Percentiles rank a stretch among this genome's conserved stretches.
These are phyloP conservation scores for Pseudovirgaria hyperparasitica DNA, from an alignment of 2,329 filamentous ascomycete genomes.

Conservation along the genomic window DNA sequence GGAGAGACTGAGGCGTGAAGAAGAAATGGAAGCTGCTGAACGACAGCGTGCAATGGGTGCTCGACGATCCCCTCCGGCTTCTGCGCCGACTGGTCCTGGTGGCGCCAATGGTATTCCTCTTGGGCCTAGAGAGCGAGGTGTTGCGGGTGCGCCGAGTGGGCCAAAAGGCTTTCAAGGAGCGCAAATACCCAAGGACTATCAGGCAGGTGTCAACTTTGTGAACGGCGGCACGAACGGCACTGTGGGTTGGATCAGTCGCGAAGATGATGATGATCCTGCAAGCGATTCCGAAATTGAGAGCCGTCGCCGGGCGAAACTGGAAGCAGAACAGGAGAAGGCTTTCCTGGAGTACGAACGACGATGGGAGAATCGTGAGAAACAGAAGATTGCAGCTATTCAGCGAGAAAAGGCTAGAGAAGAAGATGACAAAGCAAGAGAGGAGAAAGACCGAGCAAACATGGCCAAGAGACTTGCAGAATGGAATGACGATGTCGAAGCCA, in stretches of 20 bases:
- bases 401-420: conserved; percentile 72
- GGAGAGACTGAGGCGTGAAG: conserved; percentile 76
- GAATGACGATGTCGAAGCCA: conserved; percentile 77
- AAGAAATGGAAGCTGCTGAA: conserved; percentile 83
- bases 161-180: conserved; percentile 45
- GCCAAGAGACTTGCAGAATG: conserved; percentile 65
- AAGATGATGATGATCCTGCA: conserved; percentile 79
- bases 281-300: conserved; percentile 76
- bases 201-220: conserved; percentile 70
- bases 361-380: conserved; percentile 82
- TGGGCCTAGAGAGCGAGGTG: conserved; percentile 54
- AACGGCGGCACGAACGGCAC: conserved; percentile 59
- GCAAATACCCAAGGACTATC: conserved; percentile 58
- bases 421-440: conserved; percentile 54
- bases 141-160: conserved; percentile 64
- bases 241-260: conserved; percentile 42
- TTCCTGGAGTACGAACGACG: conserved; percentile 78
- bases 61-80: conserved; percentile 50
- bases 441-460: conserved; percentile 53
- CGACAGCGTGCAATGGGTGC: conserved; percentile 54
- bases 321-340: conserved; percentile 63
- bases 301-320: conserved; percentile 56
- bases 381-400: conserved; percentile 70
- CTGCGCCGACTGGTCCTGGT: conserved; percentile 47
- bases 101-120: conserved; percentile 65